Percentiles rank a stretch among this genome's conserved stretches.
These are phyloP conservation scores for Rubroboletus satanas DNA, from an alignment of 768 basidiomycete species.

Conservation along the genomic window DNA sequence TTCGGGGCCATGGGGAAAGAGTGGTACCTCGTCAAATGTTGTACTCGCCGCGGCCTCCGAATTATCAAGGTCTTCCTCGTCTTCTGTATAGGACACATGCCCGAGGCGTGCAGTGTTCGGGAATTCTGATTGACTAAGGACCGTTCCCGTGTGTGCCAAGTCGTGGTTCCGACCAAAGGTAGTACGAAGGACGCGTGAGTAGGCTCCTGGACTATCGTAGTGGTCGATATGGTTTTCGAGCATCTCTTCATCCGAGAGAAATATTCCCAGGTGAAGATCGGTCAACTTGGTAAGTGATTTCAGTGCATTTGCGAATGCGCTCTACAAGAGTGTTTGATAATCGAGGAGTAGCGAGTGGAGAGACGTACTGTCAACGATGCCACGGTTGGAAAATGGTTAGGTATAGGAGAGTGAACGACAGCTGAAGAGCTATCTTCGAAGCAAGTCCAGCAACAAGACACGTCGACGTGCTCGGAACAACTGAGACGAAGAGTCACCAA, in stretches of 20 bases:
- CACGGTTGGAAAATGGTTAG: slow-evolving; percentile 42
- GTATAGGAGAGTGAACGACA: slow-evolving; percentile 60
- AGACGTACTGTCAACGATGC: slow-evolving; percentile 50
- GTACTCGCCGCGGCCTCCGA: neutral
- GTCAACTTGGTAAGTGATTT: slow-evolving; percentile 44
- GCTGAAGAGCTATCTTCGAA: slow-evolving; percentile 57
- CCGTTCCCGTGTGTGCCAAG: slow-evolving; percentile 1
- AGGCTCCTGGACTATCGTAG: slow-evolving; percentile 22
- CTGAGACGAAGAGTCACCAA: slow-evolving; percentile 51
- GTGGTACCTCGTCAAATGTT: slow-evolving; percentile 14
- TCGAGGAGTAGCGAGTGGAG: neutral
- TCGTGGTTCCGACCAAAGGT: slow-evolving; percentile 6
- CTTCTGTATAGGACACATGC: slow-evolving; percentile 21
- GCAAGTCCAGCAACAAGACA: slow-evolving; percentile 60
- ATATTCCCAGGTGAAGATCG: slow-evolving; percentile 57
- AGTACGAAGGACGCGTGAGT: slow-evolving; percentile 17
- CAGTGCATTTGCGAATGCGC: slow-evolving; percentile 41
- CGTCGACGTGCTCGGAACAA: slow-evolving; percentile 55
- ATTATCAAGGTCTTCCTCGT: slow-evolving; percentile 12
- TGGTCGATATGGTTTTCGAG: slow-evolving; percentile 42
- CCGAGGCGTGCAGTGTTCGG: slow-evolving; percentile 2
- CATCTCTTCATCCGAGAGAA: slow-evolving; percentile 53
- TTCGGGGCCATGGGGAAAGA: slow-evolving; percentile 32
- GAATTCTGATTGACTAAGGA: slow-evolving; percentile 27
- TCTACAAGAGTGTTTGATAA: slow-evolving; percentile 29